A percentile compares a stretch with the other conserved stretches of the same genome.
These are phyloP conservation scores for Zizania latifolia DNA, from an alignment of 176 grass and related monocot species.

Conservation along the genomic window DNA sequence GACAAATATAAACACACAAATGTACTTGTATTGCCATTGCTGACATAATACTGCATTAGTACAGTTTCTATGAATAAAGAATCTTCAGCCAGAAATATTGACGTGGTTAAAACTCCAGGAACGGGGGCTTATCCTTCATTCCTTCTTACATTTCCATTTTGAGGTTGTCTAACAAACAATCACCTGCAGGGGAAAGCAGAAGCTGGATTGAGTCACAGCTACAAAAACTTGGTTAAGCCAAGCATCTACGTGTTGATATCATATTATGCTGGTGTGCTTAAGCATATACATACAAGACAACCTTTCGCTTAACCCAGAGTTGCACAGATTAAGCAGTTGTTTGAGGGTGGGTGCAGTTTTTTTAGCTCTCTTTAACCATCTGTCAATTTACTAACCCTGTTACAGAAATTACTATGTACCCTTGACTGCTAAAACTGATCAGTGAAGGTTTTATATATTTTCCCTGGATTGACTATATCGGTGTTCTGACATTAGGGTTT, in stretches of 20 bases:
- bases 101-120: slow-evolving; percentile 22
- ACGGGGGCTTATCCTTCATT: neutral
- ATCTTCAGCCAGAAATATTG: slow-evolving; percentile 32
- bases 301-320: neutral
- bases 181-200: slow-evolving; percentile 39
- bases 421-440: neutral
- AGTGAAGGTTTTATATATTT: neutral
- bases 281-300: neutral
- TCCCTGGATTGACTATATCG: neutral
- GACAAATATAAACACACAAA: slow-evolving; percentile 19
- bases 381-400: neutral
- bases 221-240: neutral
- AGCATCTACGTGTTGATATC: neutral
- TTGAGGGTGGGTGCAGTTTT: neutral
- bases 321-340: neutral
- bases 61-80: slow-evolving; percentile 41
- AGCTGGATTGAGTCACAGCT: neutral
- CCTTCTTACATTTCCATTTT: slow-evolving; percentile 65
- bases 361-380: neutral
- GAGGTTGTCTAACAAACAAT: slow-evolving; percentile 42
- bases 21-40: slow-evolving; percentile 34
- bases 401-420: neutral
- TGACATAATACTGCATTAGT: slow-evolving; percentile 49
- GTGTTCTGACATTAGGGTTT: neutral
- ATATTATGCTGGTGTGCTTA: neutral